phyloP scores from a whole-genome alignment of 2,329 filamentous ascomycete species.

The Zymoseptoria ardabiliae region DNA sequence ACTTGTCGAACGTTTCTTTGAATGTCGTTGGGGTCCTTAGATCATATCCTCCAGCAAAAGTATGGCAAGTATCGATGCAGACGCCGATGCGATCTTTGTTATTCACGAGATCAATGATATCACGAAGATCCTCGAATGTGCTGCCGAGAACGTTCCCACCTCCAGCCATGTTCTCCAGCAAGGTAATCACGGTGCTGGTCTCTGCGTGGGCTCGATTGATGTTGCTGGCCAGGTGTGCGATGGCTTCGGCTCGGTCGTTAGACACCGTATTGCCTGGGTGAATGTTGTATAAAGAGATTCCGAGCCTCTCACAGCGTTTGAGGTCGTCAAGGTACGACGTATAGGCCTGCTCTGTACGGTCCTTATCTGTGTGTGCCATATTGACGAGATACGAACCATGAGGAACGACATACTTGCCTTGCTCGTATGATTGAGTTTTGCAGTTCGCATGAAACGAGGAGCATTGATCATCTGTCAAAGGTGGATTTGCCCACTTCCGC shows the following conservation, averaged over 20 bases:
- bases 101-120: conserved; percentile 72
- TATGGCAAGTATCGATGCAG: conserved; percentile 94
- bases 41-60: conserved; percentile 91
- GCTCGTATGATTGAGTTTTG: conserved; percentile 62
- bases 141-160: conserved; percentile 80
- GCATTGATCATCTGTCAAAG: conserved; percentile 60
- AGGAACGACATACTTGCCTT: conserved; percentile 67
- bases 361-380: conserved; percentile 72
- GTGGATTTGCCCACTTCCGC: conserved; percentile 84
- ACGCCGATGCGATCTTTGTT: conserved; percentile 83
- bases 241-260: conserved; percentile 56
- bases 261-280: conserved; percentile 77
- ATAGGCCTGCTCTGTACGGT: conserved; percentile 81
- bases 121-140: conserved; percentile 75
- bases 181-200: conserved; percentile 64
- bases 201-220: conserved; percentile 75
- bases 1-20: conserved; percentile 62
- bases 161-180: conserved; percentile 94
- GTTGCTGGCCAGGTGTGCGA: conserved; percentile 69
- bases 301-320: conserved; percentile 72
- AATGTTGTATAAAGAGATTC: conserved; percentile 94
- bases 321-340: conserved; percentile 81
- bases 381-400: conserved; percentile 97
- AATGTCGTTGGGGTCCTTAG: conserved; percentile 69
- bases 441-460: conserved; percentile 64